Evolutionary conservation across 2,329 filamentous ascomycete species (phyloP), one percentile per base, ranked within the genome.

Genomic region (Rosellinia necatrix): DNA sequence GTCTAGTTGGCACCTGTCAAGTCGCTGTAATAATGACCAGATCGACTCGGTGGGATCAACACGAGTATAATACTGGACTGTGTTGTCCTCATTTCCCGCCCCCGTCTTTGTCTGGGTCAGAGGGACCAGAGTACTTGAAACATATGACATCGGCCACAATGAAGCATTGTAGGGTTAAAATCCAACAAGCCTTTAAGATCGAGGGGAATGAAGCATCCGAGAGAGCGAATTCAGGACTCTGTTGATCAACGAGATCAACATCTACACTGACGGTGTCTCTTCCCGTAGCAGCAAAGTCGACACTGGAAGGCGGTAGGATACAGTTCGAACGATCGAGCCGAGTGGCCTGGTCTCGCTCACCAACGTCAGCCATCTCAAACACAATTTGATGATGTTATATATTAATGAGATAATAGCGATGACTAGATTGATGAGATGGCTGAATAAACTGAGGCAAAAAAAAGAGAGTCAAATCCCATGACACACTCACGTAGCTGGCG

Each of bases 121-220:
- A 35, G 25, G 57, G 48, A 7, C 53, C 51, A 10, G 15, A 17
- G 47, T 60, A 62, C 22, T 60, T 52, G 54, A 62, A 62, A 48
- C 49, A 60, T 34, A 62, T 49, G 8, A 60, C 54, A 46, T 62
- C 60, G 15, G 60, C 60, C 2, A 62, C 57, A 22, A 62, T 58
- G 22, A 58, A 62, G 37, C 60, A 62, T 41, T 60, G 60, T 6
- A 62, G 41, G 1, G 60, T 60, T 35, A 60, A 48, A 27, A 56
- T 51, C 60, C 60, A 62, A 48, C 42, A 52, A 10, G 57, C 57
- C 17, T 62, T 62, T 15, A 60, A 22, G 7, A 58, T 17, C 2
- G 50, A 40, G 6, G 51, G 54, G 13, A 50, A 53, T n/a, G 57
- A 53, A 35, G 46, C 35, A 2, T 49, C 50, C 5, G 43, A 40